A percentile compares a stretch with the other conserved stretches of the same genome.
Evolutionary conservation across 2,329 filamentous ascomycete genomes (phyloP).

Genomic region (Zymoseptoria brevis): DNA sequence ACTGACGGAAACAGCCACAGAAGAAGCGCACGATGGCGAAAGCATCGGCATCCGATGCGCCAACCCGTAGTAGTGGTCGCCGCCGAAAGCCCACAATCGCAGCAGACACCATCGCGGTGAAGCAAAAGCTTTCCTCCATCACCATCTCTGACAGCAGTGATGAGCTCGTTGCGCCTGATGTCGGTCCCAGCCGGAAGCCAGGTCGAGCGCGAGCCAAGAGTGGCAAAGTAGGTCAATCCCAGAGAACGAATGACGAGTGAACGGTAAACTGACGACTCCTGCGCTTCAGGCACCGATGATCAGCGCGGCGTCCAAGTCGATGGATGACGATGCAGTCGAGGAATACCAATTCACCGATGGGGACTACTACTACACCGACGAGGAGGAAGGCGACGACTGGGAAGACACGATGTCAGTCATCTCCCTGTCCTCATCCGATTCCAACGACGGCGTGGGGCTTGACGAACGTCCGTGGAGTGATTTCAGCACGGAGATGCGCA

Average conservation of each 20-base stretch:
- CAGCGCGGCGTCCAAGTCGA: neutral
- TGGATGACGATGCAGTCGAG: slow-evolving; percentile 10
- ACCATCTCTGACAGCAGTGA: slow-evolving; percentile 7
- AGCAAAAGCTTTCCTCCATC: slow-evolving; percentile 8
- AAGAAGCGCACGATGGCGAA: slow-evolving; percentile 1
- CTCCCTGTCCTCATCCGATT: slow-evolving; percentile 12
- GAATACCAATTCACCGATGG: slow-evolving; percentile 16
- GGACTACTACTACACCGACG: slow-evolving; percentile 12
- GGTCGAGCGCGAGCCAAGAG: neutral
- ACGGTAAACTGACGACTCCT: neutral
- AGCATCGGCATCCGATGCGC: neutral
- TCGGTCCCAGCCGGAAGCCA: neutral
- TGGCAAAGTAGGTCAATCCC: neutral
- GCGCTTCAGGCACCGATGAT: neutral
- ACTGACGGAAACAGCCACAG: neutral
- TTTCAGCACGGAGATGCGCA: slow-evolving; percentile 13
- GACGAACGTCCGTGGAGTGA: slow-evolving; percentile 19
- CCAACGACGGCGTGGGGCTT: slow-evolving; percentile 5
- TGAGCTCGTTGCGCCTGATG: neutral
- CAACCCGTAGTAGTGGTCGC: neutral
- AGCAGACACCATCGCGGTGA: slow-evolving; percentile 12
- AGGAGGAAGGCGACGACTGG: slow-evolving; percentile 10
- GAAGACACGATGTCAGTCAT: slow-evolving; percentile 19
- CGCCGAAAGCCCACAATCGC: slow-evolving; percentile 5
- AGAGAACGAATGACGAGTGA: neutral